Conservation (phyloP, 2,329 filamentous ascomycete genomes). For the Erysiphe pulchra region DNA sequence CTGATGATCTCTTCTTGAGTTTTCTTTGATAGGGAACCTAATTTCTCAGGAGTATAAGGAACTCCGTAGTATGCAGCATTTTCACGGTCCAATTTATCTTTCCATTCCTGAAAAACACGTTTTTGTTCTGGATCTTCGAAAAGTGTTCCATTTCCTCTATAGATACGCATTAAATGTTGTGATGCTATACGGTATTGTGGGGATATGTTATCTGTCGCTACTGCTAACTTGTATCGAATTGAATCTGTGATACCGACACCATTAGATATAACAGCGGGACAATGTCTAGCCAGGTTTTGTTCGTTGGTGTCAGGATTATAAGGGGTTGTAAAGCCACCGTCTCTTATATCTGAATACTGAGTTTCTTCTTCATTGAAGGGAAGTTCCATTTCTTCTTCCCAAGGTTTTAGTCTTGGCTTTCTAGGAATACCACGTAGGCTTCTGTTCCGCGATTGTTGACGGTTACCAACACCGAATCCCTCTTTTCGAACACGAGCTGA, state of each 20-base stretch:
- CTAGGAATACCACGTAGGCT: not conserved
- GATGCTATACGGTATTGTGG: not conserved
- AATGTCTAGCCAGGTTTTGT: slow-evolving; percentile 5
- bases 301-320: slow-evolving; percentile 9
- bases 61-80: not conserved
- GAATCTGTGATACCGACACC: slow-evolving; percentile 7
- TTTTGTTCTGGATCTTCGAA: slow-evolving; percentile 10
- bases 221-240: slow-evolving; percentile 8
- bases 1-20: slow-evolving; percentile 6
- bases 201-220: slow-evolving; percentile 7
- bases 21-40: slow-evolving; percentile 2
- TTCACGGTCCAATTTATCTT: slow-evolving; percentile 1
- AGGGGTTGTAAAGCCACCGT: slow-evolving; percentile 7
- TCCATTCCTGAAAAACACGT: slow-evolving; percentile 1
- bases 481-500: slow-evolving; percentile 14
- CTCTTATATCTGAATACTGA: slow-evolving; percentile 5
- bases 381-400: slow-evolving; percentile 2
- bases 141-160: slow-evolving; percentile 6
- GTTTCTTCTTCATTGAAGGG: slow-evolving; percentile 7
- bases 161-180: slow-evolving; percentile 3
- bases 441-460: not conserved
- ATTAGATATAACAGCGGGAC: slow-evolving; percentile 8
- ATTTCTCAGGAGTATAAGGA: slow-evolving; percentile 1
- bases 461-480: slow-evolving; percentile 10
- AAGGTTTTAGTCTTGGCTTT: slow-evolving; percentile 1